A percentile compares a stretch with the other conserved stretches of the same genome.
Evolutionary conservation across 1,284 basidiomycete genomes (phyloP).

Genomic region (Butyriboletus appendiculatus): DNA sequence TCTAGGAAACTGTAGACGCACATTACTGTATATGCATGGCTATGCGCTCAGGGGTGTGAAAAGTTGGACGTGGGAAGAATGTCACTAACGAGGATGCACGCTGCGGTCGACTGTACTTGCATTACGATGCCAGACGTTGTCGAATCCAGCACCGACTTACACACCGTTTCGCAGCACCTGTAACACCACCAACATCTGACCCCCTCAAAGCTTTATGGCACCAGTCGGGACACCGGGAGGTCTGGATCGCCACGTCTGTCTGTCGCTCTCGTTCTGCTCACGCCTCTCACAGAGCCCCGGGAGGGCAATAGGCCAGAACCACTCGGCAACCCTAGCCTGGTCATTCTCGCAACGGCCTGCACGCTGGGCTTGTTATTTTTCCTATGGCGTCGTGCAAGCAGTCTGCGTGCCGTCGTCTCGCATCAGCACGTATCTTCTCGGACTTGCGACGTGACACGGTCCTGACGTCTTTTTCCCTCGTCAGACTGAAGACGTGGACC

Average conservation of each 20-base stretch:
- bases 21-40: too few relatives aligned
- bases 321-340: constrained; percentile 53
- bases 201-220: constrained; percentile 16
- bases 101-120: too few relatives aligned
- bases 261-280: not conserved
- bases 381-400: constrained; percentile 63
- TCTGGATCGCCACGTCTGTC: constrained; percentile 5
- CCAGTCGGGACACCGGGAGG: constrained; percentile 28
- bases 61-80: too few relatives aligned
- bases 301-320: constrained; percentile 65
- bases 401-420: constrained; percentile 59
- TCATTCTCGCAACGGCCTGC: constrained; percentile 62
- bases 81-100: too few relatives aligned
- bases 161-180: not conserved
- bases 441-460: not conserved
- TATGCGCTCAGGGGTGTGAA: too few relatives aligned
- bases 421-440: constrained; percentile 53
- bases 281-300: constrained; percentile 50
- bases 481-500: constrained; percentile 61
- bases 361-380: constrained; percentile 61
- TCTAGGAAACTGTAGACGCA: not conserved
- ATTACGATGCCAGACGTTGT: not conserved
- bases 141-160: not conserved
- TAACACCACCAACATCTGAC: not conserved
- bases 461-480: not conserved